These are phyloP conservation scores for Speleostelium caveatum DNA, from an alignment of 78 protist species.

Conservation along the genomic window DNA sequence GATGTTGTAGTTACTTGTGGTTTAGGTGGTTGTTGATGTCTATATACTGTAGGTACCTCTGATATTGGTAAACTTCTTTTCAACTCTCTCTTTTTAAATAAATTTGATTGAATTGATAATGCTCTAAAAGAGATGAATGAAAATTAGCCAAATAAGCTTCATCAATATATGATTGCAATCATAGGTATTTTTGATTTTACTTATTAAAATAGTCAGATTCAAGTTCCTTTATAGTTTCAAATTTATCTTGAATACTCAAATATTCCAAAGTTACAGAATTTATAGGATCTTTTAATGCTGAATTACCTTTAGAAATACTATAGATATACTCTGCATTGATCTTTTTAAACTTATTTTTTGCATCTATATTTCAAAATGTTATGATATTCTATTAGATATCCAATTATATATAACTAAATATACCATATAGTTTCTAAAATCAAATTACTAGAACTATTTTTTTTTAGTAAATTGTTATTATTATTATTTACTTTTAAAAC, in stretches of 20 bases:
- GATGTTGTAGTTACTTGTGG: neutral
- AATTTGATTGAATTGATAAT: slow-evolving; percentile 20
- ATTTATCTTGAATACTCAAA: slow-evolving; percentile 5
- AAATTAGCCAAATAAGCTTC: neutral
- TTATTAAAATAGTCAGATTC: slow-evolving; percentile 45
- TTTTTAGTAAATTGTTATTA: too few relatives aligned
- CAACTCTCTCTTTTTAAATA: slow-evolving; percentile 44
- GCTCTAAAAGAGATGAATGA: neutral
- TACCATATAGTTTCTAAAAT: neutral
- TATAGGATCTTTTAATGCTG: slow-evolving; percentile 32
- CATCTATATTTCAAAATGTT: neutral
- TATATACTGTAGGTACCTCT: slow-evolving; percentile 23
- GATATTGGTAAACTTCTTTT: slow-evolving; percentile 51
- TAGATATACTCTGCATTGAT: slow-evolving; percentile 23
- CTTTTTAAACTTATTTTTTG: slow-evolving; percentile 26
- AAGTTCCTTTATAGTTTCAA: slow-evolving; percentile 13
- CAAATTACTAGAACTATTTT: too few relatives aligned
- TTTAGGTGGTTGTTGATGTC: slow-evolving; percentile 1
- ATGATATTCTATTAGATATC: neutral
- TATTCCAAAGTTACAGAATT: neutral
- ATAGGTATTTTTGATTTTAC: too few relatives aligned
- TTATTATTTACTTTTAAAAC: slow-evolving; percentile 25
- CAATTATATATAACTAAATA: too few relatives aligned
- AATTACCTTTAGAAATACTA: slow-evolving; percentile 37
- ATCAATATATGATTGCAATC: too few relatives aligned